phyloP scores from a whole-genome alignment of 306 rosid genomes.

The Citrullus mucosospermus region DNA sequence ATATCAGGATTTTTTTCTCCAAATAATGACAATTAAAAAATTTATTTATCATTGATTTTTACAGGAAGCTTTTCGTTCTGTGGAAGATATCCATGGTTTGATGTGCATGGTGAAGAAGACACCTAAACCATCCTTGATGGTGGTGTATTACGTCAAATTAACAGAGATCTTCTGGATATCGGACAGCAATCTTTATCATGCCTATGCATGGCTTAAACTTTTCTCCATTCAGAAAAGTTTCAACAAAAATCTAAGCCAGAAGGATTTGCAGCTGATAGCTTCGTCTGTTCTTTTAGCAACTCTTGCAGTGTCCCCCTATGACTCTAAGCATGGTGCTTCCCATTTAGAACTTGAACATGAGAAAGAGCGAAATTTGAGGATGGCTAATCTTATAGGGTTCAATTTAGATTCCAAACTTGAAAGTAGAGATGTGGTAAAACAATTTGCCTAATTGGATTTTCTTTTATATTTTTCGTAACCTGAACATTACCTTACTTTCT shows the following conservation, averaged over 20 bases:
- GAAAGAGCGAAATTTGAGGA: conserved; percentile 79
- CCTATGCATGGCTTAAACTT: conserved; percentile 93
- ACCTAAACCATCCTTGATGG: conserved; percentile 89
- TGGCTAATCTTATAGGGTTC: conserved; percentile 88
- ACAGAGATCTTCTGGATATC: conserved; percentile 91
- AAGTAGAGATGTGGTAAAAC: conserved; percentile 78
- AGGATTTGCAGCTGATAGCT: conserved; percentile 91
- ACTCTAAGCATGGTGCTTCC: conserved; percentile 53
- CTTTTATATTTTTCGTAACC: conserved; percentile 1
- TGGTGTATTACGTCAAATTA: conserved; percentile 82
- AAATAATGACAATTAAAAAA: neutral
- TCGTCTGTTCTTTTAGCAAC: conserved; percentile 96
- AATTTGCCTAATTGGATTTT: neutral
- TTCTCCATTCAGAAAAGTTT: conserved; percentile 78
- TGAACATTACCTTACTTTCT: neutral
- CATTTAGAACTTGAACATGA: conserved; percentile 84
- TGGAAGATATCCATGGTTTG: conserved; percentile 90
- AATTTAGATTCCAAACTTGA: conserved; percentile 75
- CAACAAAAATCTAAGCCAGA: conserved; percentile 89
- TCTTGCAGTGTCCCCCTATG: conserved; percentile 78
- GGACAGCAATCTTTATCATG: conserved; percentile 82
- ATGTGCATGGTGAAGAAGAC: conserved; percentile 98
- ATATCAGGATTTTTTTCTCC: neutral
- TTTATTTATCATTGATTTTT: neutral
- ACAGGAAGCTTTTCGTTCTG: conserved; percentile 95